These are phyloP conservation scores for Saccharum spontaneum DNA, from an alignment of 176 grass and related monocot genomes.

Conservation along the genomic window DNA sequence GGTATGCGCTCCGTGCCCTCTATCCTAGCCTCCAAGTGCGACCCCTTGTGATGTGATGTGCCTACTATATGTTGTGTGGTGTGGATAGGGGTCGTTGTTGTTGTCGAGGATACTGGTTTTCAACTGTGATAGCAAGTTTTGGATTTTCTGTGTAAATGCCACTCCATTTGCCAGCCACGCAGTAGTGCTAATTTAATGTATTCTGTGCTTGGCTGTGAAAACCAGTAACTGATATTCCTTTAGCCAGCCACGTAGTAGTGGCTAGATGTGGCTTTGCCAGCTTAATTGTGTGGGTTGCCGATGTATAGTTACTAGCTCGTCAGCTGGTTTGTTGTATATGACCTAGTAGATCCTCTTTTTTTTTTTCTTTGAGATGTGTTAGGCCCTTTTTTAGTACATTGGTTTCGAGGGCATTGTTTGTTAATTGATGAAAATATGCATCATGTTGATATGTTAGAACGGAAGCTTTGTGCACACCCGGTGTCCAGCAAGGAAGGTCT, in stretches of 20 bases:
- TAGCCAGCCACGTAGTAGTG: background rate
- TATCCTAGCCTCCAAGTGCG: background rate
- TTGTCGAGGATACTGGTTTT: background rate
- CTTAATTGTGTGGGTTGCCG: background rate
- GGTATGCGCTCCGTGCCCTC: conserved; percentile 41
- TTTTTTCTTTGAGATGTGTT: background rate
- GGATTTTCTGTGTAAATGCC: background rate
- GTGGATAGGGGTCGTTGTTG: background rate
- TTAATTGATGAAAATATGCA: too few relatives aligned
- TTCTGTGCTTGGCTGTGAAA: background rate
- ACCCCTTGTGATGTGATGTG: background rate
- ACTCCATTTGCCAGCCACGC: background rate
- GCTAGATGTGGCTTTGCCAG: background rate
- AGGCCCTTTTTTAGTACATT: background rate
- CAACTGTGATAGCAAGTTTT: background rate
- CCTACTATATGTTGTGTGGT: background rate
- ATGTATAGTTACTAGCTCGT: background rate
- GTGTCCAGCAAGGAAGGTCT: background rate
- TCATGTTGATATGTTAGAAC: background rate
- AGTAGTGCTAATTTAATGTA: background rate
- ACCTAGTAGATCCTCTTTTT: background rate
- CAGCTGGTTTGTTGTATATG: background rate
- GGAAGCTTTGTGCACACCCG: background rate
- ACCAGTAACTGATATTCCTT: background rate
- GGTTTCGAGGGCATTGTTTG: background rate